These are phyloP conservation scores for Colletotrichum sp. DNA, from an alignment of 2,329 filamentous ascomycete genomes.

Conservation along the genomic window DNA sequence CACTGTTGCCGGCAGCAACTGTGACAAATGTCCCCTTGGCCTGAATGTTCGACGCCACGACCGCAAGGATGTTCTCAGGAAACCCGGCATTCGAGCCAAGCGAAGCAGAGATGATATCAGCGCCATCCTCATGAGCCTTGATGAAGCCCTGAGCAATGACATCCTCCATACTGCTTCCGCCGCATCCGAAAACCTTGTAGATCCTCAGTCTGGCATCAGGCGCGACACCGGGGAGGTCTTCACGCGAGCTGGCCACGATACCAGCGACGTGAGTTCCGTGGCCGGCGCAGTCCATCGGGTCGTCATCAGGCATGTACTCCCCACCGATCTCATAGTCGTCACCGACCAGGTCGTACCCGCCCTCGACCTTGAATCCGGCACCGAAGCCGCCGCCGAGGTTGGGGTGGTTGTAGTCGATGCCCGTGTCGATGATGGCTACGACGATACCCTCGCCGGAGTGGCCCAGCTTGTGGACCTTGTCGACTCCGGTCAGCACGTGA, in stretches of 20 bases:
- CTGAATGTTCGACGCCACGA: not conserved
- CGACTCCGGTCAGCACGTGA: not conserved
- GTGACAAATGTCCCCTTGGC: not conserved
- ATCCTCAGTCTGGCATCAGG: constrained; percentile 43
- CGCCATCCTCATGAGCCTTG: constrained; percentile 27
- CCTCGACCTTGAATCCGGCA: constrained; percentile 48
- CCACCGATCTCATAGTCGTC: constrained; percentile 28
- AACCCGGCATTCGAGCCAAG: constrained; percentile 29
- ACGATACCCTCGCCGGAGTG: not conserved
- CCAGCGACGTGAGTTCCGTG: not conserved
- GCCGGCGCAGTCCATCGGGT: constrained; percentile 42
- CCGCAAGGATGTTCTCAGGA: constrained; percentile 20
- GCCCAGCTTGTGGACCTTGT: not conserved
- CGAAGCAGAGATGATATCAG: constrained; percentile 35
- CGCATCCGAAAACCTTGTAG: constrained; percentile 42
- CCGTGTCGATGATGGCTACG: constrained; percentile 33
- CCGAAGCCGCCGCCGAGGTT: constrained; percentile 59
- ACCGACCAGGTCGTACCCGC: constrained; percentile 33
- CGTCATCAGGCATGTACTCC: constrained; percentile 36
- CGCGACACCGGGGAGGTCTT: constrained; percentile 44
- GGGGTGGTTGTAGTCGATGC: constrained; percentile 55
- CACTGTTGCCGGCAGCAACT: constrained; percentile 5
- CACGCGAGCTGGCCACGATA: constrained; percentile 23
- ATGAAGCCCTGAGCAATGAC: constrained; percentile 20
- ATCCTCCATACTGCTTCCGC: constrained; percentile 12